Evolutionary conservation across 78 protist species (phyloP), one percentile per base, ranked within the genome.

Genomic region (Monocercomonoides exilis): DNA sequence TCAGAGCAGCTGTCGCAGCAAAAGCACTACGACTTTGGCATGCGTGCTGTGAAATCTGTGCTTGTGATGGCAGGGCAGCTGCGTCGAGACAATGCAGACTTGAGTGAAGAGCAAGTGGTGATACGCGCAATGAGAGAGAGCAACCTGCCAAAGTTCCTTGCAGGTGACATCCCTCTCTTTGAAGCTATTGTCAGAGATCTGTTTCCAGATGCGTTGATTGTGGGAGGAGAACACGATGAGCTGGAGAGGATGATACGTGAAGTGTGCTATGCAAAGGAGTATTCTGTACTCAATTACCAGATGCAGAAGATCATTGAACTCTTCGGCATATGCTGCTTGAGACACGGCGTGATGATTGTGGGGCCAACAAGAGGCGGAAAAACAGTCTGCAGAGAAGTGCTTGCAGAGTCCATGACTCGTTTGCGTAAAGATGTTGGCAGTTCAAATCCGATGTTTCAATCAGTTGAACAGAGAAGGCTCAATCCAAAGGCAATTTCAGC

Each of bases 291-390:
- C 42, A 84, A 1, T 3, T 35, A 32, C 45, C 80, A 3, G 45
- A n/a, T 91, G 64, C 3, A 0, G 45, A 93, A 93, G 89, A 84
- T 80, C 43, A 85, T 93, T 46, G 93, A 93, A 87, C 87, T 93
- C 41, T 91, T 81, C 84, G 94, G 91, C 54, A 93, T 93, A 33
- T 46, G 91, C 77, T 46, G 85, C 79, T 89, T 90, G 32, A 85
- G 96, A 3, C 92, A 91, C 84, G 95, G 95, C 41, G 93, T 92
- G 44, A 94, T 94, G 96, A 80, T 92, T 3, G 95, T 93, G 44
- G 97, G 97, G 0, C 85, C 91, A 21, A 85, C 95, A 0, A 90
- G 93, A 33, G 89, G 91, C 34, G 96, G 96, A 6, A 94, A 94
- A 88, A 90, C 92, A 4, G 32, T 33, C 42, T n/a, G 81, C 70